Evolutionary conservation across 2,329 filamentous ascomycete genomes (phyloP), one percentile per base, ranked within the genome.

Genomic region (Nannizziopsis arthrosporioides): DNA sequence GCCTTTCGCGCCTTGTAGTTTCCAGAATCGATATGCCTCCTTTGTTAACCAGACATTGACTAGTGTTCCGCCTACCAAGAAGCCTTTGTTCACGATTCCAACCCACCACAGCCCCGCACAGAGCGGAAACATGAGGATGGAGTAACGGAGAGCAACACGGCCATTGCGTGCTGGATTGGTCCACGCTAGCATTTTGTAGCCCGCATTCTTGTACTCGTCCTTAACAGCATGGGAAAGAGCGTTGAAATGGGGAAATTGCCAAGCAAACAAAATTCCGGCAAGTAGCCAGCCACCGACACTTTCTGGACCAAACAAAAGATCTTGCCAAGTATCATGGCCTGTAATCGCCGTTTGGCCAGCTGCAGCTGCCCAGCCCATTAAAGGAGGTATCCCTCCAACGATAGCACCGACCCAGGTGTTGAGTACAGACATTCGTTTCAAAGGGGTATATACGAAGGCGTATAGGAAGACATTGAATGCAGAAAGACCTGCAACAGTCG

Each of bases 201-300:
- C 79, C 0, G 79, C 79, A 31, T 68, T 66, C 55, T 81, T 82
- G 72, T 98, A 98, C 64, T 98, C 92, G 7, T 93, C 82, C 15
- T 87, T 76, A 52, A 96, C 94, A 3, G 78, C 74, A 78, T 90
- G 93, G 41, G 85, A 89, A 17, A 98, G 74, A 1, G 89, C 84
- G 75, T 95, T 96, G 71, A 98, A 98, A 68, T 98, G 92, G 2
- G 92, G 88, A 61, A 98, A 96, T 63, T 98, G 90, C 92, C 92
- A 98, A 10, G 88, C 84, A 56, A 94, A 94, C 4, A 98, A 72
- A 5, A 96, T 69, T 0, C 76, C 80, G 1, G 86, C 90, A 11
- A 95, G 72, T 0, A 96, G 70, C 92, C 92, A 98, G 3, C 90
- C 92, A 4, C 92, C 92, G 9, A 80, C 68, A 19, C 73, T 75